Percentiles rank a stretch among this genome's conserved stretches.
phyloP scores from a whole-genome alignment of 176 grass and related monocot genomes.

The Oryza officinalis region DNA sequence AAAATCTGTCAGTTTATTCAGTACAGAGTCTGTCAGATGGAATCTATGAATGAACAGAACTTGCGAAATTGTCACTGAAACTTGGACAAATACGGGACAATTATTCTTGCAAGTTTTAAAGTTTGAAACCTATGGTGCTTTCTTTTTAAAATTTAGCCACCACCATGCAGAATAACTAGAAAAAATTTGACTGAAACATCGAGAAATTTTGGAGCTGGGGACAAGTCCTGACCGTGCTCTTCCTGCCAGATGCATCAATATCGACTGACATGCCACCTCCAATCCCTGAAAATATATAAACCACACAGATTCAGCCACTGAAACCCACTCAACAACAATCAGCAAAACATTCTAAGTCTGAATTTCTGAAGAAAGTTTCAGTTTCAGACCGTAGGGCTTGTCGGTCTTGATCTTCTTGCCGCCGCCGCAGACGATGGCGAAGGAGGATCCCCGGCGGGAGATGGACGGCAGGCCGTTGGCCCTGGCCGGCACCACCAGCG shows the following conservation, averaged over 20 bases:
- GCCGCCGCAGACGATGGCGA: constrained; percentile 46
- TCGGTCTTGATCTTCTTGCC: constrained; percentile 83
- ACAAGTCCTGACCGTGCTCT: constrained; percentile 46
- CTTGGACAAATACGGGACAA: background rate
- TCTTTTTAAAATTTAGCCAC: background rate
- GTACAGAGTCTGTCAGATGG: background rate
- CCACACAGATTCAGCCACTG: background rate
- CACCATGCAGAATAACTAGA: background rate
- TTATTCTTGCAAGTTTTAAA: background rate
- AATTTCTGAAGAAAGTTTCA: background rate
- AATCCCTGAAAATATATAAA: constrained; percentile 34
- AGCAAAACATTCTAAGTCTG: background rate
- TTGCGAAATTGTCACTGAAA: background rate
- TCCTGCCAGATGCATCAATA: constrained; percentile 57
- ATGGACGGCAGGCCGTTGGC: constrained; percentile 51
- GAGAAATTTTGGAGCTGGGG: background rate
- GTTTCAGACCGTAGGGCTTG: constrained; percentile 59
- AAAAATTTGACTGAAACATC: background rate
- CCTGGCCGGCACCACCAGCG: constrained; percentile 47
- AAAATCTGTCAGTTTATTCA: background rate
- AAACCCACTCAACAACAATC: background rate
- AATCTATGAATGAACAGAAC: background rate
- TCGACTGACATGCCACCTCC: constrained; percentile 50
- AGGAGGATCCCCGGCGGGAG: constrained; percentile 46
- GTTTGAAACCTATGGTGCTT: background rate